Conservation (phyloP, 2,329 filamentous ascomycete species). For the Aureobasidium subglaciale region DNA sequence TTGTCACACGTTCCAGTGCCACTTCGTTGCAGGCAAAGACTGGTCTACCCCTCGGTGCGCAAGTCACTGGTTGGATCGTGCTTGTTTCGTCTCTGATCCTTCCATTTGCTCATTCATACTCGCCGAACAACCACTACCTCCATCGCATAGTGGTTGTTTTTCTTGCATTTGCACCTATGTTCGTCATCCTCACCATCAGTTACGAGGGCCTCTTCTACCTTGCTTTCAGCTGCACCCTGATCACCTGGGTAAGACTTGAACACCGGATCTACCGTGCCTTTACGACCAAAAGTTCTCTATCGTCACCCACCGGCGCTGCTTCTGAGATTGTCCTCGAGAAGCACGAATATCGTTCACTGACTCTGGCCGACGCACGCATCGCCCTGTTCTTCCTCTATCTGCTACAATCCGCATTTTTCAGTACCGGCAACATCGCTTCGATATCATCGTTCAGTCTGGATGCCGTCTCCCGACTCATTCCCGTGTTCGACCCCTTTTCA, state of each 20-base stretch:
- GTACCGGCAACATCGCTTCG: constrained; percentile 91
- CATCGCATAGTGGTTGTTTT: constrained; percentile 86
- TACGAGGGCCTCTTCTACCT: constrained; percentile 97
- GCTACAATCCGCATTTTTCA: constrained; percentile 93
- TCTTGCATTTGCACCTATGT: constrained; percentile 83
- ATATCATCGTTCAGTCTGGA: constrained; percentile 90
- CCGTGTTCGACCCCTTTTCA: constrained; percentile 87
- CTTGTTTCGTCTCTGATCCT: constrained; percentile 71
- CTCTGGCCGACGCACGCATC: constrained; percentile 76
- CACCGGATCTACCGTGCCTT: constrained; percentile 56
- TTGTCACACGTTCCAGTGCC: constrained; percentile 82
- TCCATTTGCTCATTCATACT: constrained; percentile 72
- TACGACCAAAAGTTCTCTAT: constrained; percentile 15
- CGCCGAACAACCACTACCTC: constrained; percentile 80
- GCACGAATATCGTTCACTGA: constrained; percentile 57
- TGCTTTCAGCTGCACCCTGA: constrained; percentile 71
- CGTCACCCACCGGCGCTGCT: constrained; percentile 20
- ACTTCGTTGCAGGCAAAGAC: constrained; percentile 75
- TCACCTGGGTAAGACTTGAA: constrained; percentile 89
- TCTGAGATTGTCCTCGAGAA: constrained; percentile 24
- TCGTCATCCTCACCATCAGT: constrained; percentile 93
- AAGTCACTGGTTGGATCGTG: constrained; percentile 76
- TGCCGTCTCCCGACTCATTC: constrained; percentile 77
- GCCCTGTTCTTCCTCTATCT: constrained; percentile 93
- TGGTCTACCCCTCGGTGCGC: constrained; percentile 80